A percentile compares a stretch with the other conserved stretches of the same genome.
Conservation (phyloP, 2,329 filamentous ascomycete genomes). For the Claviceps spartinae region DNA sequence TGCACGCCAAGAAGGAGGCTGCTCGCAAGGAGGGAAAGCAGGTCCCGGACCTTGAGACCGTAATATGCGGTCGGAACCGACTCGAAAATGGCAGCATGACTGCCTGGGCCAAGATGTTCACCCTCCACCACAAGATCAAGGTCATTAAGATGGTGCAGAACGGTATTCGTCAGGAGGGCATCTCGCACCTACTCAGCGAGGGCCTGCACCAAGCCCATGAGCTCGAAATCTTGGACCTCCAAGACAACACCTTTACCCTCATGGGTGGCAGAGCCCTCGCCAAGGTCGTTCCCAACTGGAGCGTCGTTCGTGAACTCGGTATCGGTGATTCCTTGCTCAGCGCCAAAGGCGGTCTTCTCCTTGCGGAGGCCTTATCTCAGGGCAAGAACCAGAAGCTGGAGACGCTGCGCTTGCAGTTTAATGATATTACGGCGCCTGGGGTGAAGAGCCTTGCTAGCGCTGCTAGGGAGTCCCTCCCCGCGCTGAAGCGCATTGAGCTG, state of each 20-base stretch:
- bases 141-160: slow-evolving; percentile 97
- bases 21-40: slow-evolving; percentile 57
- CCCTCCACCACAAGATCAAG: slow-evolving; percentile 68
- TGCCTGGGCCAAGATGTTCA: slow-evolving; percentile 82
- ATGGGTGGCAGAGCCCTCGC: slow-evolving; percentile 68
- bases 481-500: slow-evolving; percentile 73
- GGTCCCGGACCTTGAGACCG: slow-evolving; percentile 80
- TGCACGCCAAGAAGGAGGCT: slow-evolving; percentile 72
- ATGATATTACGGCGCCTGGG: slow-evolving; percentile 73
- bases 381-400: slow-evolving; percentile 71
- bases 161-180: slow-evolving; percentile 88
- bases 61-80: slow-evolving; percentile 91
- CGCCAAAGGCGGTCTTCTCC: slow-evolving; percentile 58
- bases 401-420: slow-evolving; percentile 76
- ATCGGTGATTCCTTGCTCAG: slow-evolving; percentile 80
- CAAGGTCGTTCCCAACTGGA: slow-evolving; percentile 61
- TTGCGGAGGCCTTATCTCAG: slow-evolving; percentile 59
- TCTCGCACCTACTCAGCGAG: slow-evolving; percentile 63
- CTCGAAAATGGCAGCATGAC: slow-evolving; percentile 94
- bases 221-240: slow-evolving; percentile 71
- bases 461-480: slow-evolving; percentile 54
- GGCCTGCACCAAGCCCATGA: slow-evolving; percentile 58
- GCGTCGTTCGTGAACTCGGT: slow-evolving; percentile 65
- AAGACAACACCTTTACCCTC: slow-evolving; percentile 93
- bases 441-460: slow-evolving; percentile 59